Evolutionary conservation across 106 monocot genomes (phyloP).

Genomic region (Allium sativum): DNA sequence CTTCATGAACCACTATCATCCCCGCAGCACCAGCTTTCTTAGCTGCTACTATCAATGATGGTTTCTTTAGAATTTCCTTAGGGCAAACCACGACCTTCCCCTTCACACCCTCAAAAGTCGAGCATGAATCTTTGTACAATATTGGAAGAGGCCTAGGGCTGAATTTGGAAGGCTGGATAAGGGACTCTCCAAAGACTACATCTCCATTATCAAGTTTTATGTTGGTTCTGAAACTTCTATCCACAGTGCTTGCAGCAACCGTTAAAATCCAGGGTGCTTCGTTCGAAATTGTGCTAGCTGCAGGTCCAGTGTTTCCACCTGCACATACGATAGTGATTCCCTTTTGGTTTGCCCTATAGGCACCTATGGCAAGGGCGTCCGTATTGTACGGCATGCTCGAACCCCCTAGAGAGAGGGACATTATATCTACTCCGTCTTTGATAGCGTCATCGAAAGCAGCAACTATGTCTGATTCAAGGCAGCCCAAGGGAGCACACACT

Average conservation of each 20-base stretch:
- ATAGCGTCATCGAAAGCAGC: slow-evolving; percentile 60
- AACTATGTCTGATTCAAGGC: slow-evolving; percentile 44
- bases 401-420: slow-evolving; percentile 53
- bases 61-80: no score
- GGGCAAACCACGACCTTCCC: no score
- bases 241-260: slow-evolving; percentile 21
- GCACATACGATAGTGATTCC: slow-evolving; percentile 43
- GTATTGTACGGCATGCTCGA: slow-evolving; percentile 8
- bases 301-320: slow-evolving; percentile 40
- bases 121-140: no score
- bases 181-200: no score
- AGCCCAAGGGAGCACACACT: slow-evolving; percentile 30
- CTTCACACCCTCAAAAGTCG: no score
- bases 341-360: slow-evolving; percentile 44
- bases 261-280: slow-evolving; percentile 18
- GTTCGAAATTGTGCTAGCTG: slow-evolving; percentile 7
- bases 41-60: no score
- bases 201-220: slow-evolving; percentile 14
- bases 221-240: slow-evolving; percentile 12
- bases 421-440: slow-evolving; percentile 51
- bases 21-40: no score
- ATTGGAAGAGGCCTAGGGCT: no score
- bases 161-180: no score
- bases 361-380: slow-evolving; percentile 30
- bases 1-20: no score